Conservation (phyloP, 1,284 basidiomycete genomes). For the Coniferiporia sulphurascens region DNA sequence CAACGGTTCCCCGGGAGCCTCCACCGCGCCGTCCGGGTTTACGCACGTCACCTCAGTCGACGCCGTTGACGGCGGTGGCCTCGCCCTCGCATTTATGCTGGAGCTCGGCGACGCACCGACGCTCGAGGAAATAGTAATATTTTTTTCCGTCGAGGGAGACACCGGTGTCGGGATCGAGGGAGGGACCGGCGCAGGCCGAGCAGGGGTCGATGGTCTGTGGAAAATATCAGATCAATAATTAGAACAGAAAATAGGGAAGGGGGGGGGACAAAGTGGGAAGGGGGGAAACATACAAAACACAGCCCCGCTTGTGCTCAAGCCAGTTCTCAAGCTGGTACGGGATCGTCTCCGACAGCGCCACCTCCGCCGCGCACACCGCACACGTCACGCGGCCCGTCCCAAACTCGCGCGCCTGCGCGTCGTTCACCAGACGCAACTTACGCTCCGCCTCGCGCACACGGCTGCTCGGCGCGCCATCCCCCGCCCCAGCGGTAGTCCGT, state of each 20-base stretch:
- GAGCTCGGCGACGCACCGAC: neutral
- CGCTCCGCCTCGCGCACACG: slow-evolving; percentile 17
- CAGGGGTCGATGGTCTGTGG: too few relatives aligned
- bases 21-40: neutral
- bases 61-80: slow-evolving; percentile 1
- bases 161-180: neutral
- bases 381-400: slow-evolving; percentile 9
- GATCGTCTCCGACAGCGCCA: slow-evolving; percentile 1
- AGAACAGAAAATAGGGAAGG: neutral
- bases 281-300: neutral
- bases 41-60: slow-evolving; percentile 11
- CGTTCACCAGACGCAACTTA: slow-evolving; percentile 18
- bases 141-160: neutral
- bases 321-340: slow-evolving; percentile 15
- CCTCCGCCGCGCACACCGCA: slow-evolving; percentile 6
- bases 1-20: neutral
- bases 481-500: neutral
- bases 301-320: slow-evolving; percentile 10
- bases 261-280: neutral
- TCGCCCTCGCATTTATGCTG: neutral
- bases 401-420: slow-evolving; percentile 15
- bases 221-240: neutral
- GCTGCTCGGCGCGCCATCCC: slow-evolving; percentile 7
- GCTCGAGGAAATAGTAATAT: neutral
- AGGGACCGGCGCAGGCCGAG: neutral